Conservation (phyloP, 1,284 basidiomycete genomes). For the Moesziomyces antarcticus region DNA sequence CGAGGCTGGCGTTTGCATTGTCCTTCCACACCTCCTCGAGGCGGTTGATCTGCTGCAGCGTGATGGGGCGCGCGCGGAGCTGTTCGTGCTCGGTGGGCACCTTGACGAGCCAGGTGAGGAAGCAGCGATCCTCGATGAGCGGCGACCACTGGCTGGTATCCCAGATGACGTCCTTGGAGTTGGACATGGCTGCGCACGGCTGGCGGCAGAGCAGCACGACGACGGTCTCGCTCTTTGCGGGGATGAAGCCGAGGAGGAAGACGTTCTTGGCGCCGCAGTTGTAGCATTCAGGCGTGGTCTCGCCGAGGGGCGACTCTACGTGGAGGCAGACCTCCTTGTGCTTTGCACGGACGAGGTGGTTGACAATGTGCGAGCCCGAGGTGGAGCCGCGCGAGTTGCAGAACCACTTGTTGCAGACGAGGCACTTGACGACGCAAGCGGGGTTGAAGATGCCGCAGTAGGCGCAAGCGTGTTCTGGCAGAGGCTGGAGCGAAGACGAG, state of each 20-base stretch:
- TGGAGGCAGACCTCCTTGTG: slow-evolving; percentile 99
- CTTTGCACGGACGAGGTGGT: slow-evolving; percentile 97
- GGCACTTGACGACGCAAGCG: slow-evolving; percentile 94
- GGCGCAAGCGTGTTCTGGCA: slow-evolving; percentile 52
- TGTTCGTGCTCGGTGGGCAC: slow-evolving; percentile 95
- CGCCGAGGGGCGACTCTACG: slow-evolving; percentile 91
- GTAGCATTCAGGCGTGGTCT: slow-evolving; percentile 94
- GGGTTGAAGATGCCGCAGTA: slow-evolving; percentile 99
- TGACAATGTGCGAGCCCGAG: slow-evolving; percentile 93
- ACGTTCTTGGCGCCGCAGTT: slow-evolving; percentile 99
- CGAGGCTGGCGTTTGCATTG: slow-evolving; percentile 90
- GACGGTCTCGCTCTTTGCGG: slow-evolving; percentile 98
- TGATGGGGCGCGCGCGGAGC: slow-evolving; percentile 92
- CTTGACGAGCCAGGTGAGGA: slow-evolving; percentile 98
- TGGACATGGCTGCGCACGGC: slow-evolving; percentile 90
- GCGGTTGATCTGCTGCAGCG: slow-evolving; percentile 94
- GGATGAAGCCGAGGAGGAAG: slow-evolving; percentile 98
- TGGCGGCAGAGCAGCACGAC: slow-evolving; percentile 99
- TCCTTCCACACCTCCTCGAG: slow-evolving; percentile 99
- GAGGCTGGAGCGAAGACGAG: slow-evolving; percentile 22
- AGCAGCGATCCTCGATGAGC: slow-evolving; percentile 96
- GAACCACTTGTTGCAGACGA: slow-evolving; percentile 93
- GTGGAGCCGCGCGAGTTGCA: slow-evolving; percentile 99
- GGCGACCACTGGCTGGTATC: slow-evolving; percentile 98
- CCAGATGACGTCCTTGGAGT: slow-evolving; percentile 96